These are phyloP conservation scores for Malassezia obtusa DNA, from an alignment of 1,284 basidiomycete genomes.

Conservation along the genomic window DNA sequence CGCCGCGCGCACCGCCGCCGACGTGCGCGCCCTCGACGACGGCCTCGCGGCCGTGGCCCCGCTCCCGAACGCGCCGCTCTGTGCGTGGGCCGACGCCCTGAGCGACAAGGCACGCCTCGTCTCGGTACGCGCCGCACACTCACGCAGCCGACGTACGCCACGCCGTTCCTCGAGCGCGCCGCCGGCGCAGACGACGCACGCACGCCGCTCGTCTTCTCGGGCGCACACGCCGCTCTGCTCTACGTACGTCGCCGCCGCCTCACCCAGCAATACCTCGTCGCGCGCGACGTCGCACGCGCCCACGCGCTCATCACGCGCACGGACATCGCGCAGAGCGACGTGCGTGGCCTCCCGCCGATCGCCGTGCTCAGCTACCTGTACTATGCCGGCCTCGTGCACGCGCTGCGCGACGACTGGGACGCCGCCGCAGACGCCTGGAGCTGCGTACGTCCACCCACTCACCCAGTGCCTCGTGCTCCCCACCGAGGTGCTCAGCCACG, in stretches of 20 bases:
- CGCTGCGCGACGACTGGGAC: conserved; percentile 18
- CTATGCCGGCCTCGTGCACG: conserved; percentile 29
- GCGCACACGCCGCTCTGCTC: conserved; percentile 9
- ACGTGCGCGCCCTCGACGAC: not conserved
- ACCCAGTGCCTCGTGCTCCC: conserved; percentile 58
- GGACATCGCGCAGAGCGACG: not conserved
- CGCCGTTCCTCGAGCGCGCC: not conserved
- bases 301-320: not conserved
- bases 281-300: not conserved
- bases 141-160: not conserved
- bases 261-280: conserved; percentile 6
- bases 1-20: not conserved
- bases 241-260: not conserved
- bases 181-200: no score
- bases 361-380: conserved; percentile 39
- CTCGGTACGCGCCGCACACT: not conserved
- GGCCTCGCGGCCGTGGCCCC: not conserved
- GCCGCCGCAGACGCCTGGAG: conserved; percentile 32
- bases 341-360: not conserved
- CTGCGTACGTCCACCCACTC: conserved; percentile 20
- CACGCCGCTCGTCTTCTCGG: conserved; percentile 3
- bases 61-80: not conserved
- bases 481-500: conserved; percentile 57
- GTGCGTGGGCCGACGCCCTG: conserved; percentile 1
- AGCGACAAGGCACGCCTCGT: not conserved